Evolutionary conservation across 2,329 filamentous ascomycete genomes (phyloP).

Genomic region (Sphaerulina populicola): DNA sequence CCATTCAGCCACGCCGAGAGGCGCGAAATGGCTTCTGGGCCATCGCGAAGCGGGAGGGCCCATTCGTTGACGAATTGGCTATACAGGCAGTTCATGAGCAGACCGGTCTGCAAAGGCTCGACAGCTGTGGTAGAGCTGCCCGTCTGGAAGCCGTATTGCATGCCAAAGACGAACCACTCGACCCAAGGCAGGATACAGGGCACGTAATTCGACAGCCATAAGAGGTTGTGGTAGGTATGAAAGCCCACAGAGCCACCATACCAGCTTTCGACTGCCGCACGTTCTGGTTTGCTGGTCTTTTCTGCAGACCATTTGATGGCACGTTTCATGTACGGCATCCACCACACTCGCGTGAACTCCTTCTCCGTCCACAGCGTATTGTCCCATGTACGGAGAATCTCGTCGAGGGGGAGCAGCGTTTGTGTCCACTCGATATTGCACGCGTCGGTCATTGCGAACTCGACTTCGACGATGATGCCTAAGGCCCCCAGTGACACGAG

Average conservation of each 20-base stretch:
- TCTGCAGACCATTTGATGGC: conserved; percentile 87
- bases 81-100: conserved; percentile 95
- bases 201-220: conserved; percentile 68
- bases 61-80: conserved; percentile 99
- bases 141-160: conserved; percentile 88
- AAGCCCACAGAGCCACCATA: conserved; percentile 78
- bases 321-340: conserved; percentile 85
- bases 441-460: conserved; percentile 68
- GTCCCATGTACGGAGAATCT: conserved; percentile 64
- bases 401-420: conserved; percentile 60
- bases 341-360: conserved; percentile 94
- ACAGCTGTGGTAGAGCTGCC: conserved; percentile 63
- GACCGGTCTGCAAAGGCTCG: conserved; percentile 67
- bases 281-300: conserved; percentile 57
- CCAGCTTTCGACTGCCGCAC: conserved; percentile 58
- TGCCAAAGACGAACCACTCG: conserved; percentile 93
- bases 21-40: conserved; percentile 75
- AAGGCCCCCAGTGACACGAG: conserved; percentile 81
- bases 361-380: conserved; percentile 68
- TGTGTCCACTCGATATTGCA: conserved; percentile 86
- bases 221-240: conserved; percentile 82
- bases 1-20: conserved; percentile 79
- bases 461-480: conserved; percentile 84
- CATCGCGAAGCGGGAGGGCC: conserved; percentile 78
- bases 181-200: conserved; percentile 77